These are phyloP conservation scores for Tylopilus balloui DNA, from an alignment of 768 basidiomycete species.

Conservation along the genomic window DNA sequence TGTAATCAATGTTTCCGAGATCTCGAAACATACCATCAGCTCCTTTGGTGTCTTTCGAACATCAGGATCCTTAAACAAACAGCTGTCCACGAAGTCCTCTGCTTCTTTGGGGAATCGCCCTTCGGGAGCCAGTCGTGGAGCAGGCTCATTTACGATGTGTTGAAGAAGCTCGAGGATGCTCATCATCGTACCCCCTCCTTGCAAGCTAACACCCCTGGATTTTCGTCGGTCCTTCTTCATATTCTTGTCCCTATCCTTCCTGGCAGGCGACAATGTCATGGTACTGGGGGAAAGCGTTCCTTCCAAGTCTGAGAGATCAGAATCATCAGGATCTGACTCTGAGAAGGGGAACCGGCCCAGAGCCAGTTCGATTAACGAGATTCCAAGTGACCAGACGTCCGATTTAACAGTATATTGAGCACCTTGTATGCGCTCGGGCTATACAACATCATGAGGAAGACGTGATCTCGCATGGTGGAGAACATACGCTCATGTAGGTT, in stretches of 20 bases:
- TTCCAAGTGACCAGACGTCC: conserved; percentile 98
- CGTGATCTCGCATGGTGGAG: conserved; percentile 6
- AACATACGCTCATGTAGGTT: conserved; percentile 97
- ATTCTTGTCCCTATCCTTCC: conserved; percentile 39
- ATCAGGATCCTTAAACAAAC: conserved; percentile 87
- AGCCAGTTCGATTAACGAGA: conserved; percentile 94
- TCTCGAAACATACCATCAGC: conserved; percentile 49
- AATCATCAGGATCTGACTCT: conserved; percentile 71
- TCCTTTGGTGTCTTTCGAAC: conserved; percentile 83
- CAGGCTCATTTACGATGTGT: conserved; percentile 98
- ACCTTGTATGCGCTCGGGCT: conserved; percentile 99
- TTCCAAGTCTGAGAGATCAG: conserved; percentile 73
- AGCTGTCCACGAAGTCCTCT: conserved; percentile 84
- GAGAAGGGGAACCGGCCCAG: conserved; percentile 97
- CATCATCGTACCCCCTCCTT: conserved; percentile 97
- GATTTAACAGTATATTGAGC: conserved; percentile 98
- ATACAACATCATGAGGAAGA: conserved; percentile 17
- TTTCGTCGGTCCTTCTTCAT: conserved; percentile 77
- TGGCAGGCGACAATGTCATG: conserved; percentile 38
- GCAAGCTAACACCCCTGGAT: conserved; percentile 88
- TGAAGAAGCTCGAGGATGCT: conserved; percentile 94
- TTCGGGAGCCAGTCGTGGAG: conserved; percentile 77
- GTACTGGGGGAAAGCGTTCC: conserved; percentile 72
- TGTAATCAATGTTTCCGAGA: background rate
- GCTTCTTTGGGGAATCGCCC: conserved; percentile 70